Evolutionary conservation across 2,329 filamentous ascomycete species (phyloP), one percentile per base, ranked within the genome.

Genomic region (Pyrenochaeta sp.): DNA sequence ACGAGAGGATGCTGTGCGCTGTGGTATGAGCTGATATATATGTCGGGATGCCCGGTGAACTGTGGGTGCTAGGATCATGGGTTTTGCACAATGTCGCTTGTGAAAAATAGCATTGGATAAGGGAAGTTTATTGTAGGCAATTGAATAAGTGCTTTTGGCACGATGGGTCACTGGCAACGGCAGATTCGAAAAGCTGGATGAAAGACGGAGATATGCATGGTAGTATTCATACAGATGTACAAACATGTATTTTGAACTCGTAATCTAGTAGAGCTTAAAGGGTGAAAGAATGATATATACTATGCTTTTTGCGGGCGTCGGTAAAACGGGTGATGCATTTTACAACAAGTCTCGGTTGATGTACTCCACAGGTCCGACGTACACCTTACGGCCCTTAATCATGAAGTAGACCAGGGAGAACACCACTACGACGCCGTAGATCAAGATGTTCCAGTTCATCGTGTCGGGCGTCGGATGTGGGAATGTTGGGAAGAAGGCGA

Each of bases 391-490:
- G 2, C 80, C 82, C 42, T 71, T 65, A 3, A 78, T 13, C n/a
- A 71, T 62, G 57, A 82, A 84, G 59, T 80, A 84, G 0, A 75
- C 52, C 3, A 80, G 71, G 2, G 81, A 79, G 32, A 82, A 78
- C 6, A 76, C 63, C 15, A 83, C 70, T 22, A 82, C 72, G 5
- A 74, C 75, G n/a, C 77, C 75, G 54, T 81, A 84, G 66, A 84
- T 81, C 0, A 75, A 67, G 42, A 79, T 72, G 37, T 77, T 78
- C 81, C 81, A 84, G 59, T 84, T 84, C 80, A 84, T 83, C 5
- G 75, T 76, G 32, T 67, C 66, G 1, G 64, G 52, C 1, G 66
- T 65, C 15, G 72, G 72, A 19, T 68, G 54, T 1, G 68, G 71
- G 34, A 59, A 66, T 8, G 64, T 58, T 0, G 81, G 81, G 60